Evolutionary conservation across 805 yeast genomes (phyloP), one percentile per base, ranked within the genome.

Genomic region (Candida jianshihensis): DNA sequence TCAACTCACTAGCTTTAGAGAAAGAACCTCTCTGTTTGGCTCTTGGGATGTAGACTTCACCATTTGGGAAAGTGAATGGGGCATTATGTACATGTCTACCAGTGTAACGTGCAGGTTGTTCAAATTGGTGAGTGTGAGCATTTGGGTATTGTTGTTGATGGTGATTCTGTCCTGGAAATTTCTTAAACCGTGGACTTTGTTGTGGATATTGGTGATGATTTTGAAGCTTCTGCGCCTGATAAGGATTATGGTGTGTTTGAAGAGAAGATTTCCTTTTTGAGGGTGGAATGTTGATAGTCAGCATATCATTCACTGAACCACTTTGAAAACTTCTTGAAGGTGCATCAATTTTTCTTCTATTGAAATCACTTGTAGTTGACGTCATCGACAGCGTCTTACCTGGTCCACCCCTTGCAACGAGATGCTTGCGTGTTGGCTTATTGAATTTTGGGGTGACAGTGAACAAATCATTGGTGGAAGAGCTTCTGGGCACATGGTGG

Each of bases 21-120:
- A 13, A 46, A 20, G 29, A 6, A 25, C 38, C 38, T 31, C 49
- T 33, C 24, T 53, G 57, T 35, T 46, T 52, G 34, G 43, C 42
- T 31, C 58, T 40, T 26, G 58, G 58, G 10, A 46, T 51, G 34
- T 53, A 53, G 6, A 52, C 47, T 26, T 53, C 58, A 28, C 58
- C 58, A 27, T 53, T 53, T 16, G 58, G 58, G 38, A 53, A 53
- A 2, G 55, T 51, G 41, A 49, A 53, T 2, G 53, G 47, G 3
- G 45, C 47, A 24, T 48, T 24, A 14, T 47, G 46, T 35, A 38
- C 34, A 43, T 42, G 24, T 46, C 48, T 18, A 31, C 14, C 20
- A 30, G 6, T 31, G 30, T 18, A 14, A 13, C 13, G 20, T 21
- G 31, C 18, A 26, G 30, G 36, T 20, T n/a, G 36, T 14, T 26